phyloP scores from a whole-genome alignment of 1,284 basidiomycete species.

The Sutorius eximius region DNA sequence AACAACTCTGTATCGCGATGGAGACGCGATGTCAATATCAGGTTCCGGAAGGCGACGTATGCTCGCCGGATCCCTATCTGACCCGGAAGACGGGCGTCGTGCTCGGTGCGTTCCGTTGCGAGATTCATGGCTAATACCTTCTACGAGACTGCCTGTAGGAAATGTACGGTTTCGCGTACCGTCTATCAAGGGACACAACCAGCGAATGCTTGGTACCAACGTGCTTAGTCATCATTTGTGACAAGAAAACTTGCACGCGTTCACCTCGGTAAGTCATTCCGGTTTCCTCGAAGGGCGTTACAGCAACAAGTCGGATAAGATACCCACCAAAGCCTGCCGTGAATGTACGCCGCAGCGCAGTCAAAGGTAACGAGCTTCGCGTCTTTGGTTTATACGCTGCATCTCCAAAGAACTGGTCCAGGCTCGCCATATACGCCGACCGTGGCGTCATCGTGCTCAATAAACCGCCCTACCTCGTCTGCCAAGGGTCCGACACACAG shows the following conservation, averaged over 20 bases:
- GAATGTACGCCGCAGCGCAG: conserved; percentile 23
- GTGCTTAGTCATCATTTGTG: conserved; percentile 7
- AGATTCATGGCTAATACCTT: not conserved
- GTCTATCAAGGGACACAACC: no score
- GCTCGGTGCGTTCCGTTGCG: not conserved
- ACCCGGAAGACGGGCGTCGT: not conserved
- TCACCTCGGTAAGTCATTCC: not conserved
- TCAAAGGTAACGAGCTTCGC: conserved; percentile 21
- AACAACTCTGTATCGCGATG: no score
- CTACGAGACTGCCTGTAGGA: no score
- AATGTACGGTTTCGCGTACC: no score
- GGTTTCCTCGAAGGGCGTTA: not conserved
- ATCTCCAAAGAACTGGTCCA: conserved; percentile 33
- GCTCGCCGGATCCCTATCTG: not conserved
- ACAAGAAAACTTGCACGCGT: no score
- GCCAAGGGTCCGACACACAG: conserved; percentile 43
- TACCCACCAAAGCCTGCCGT: not conserved
- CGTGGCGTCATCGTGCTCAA: conserved; percentile 55
- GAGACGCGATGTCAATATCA: not conserved
- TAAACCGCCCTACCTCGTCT: conserved; percentile 60
- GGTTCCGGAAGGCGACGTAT: not conserved
- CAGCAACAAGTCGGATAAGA: not conserved
- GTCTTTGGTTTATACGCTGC: not conserved
- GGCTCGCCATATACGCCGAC: conserved; percentile 51
- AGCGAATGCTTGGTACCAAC: no score